Percentiles rank a stretch among this genome's conserved stretches.
These are phyloP conservation scores for Xylaria sp. DNA, from an alignment of 2,329 filamentous ascomycete genomes.

Conservation along the genomic window DNA sequence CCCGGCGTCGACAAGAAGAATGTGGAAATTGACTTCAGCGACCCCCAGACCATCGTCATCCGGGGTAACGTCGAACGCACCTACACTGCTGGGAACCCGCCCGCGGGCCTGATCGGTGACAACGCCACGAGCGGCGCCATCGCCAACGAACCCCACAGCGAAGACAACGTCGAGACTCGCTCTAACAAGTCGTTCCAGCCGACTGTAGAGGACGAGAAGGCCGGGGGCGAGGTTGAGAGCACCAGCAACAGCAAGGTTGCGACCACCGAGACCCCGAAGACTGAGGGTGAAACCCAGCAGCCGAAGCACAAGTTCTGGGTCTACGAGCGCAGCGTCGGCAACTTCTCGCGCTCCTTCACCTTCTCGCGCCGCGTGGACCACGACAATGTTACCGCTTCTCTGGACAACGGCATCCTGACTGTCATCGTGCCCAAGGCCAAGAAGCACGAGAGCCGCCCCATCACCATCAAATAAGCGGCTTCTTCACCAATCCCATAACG, in stretches of 20 bases:
- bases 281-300: slow-evolving; percentile 41
- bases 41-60: slow-evolving; percentile 77
- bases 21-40: slow-evolving; percentile 81
- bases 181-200: slow-evolving; percentile 63
- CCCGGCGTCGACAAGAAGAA: slow-evolving; percentile 80
- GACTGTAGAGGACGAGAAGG: slow-evolving; percentile 72
- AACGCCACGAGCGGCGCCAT: slow-evolving; percentile 53
- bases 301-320: slow-evolving; percentile 74
- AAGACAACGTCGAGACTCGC: slow-evolving; percentile 40
- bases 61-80: slow-evolving; percentile 75
- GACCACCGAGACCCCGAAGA: slow-evolving; percentile 51
- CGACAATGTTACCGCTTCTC: slow-evolving; percentile 68
- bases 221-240: slow-evolving; percentile 43
- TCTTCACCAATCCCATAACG: neutral
- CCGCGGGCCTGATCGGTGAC: slow-evolving; percentile 61
- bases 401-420: slow-evolving; percentile 74
- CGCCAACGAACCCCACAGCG: slow-evolving; percentile 50
- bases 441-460: slow-evolving; percentile 67
- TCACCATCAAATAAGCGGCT: slow-evolving; percentile 61
- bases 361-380: slow-evolving; percentile 74
- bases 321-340: slow-evolving; percentile 72
- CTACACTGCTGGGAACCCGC: slow-evolving; percentile 65
- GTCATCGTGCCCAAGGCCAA: slow-evolving; percentile 74
- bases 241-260: slow-evolving; percentile 39
- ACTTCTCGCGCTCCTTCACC: slow-evolving; percentile 75